Evolutionary conservation across 345 rosid species (phyloP).

Genomic region (Acer campestre): DNA sequence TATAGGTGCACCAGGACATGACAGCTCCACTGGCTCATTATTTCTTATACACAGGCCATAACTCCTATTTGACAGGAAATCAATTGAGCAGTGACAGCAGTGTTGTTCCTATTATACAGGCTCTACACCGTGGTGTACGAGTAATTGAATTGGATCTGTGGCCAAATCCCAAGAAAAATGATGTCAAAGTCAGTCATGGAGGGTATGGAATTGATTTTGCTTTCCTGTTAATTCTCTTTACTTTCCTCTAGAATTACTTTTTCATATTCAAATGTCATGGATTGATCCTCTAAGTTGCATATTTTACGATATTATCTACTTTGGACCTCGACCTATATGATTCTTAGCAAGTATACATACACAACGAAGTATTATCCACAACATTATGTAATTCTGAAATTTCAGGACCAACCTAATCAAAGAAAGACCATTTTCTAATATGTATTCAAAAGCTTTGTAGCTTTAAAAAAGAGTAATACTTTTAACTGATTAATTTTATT

Average conservation of each 20-base stretch:
- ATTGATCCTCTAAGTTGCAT: neutral
- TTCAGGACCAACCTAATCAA: too few relatives aligned
- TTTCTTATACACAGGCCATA: constrained; percentile 82
- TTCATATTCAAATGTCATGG: neutral
- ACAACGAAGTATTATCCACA: too few relatives aligned
- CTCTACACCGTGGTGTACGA: constrained; percentile 65
- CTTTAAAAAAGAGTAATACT: neutral
- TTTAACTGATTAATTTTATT: neutral
- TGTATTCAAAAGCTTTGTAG: too few relatives aligned
- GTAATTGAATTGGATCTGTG: constrained; percentile 89
- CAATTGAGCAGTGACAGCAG: constrained; percentile 69
- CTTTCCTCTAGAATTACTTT: neutral
- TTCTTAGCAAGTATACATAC: too few relatives aligned
- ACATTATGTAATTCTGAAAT: too few relatives aligned
- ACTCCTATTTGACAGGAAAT: constrained; percentile 86
- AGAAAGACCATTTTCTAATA: too few relatives aligned
- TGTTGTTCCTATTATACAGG: constrained; percentile 54
- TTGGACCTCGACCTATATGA: too few relatives aligned
- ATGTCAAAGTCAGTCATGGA: constrained; percentile 74
- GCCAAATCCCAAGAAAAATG: constrained; percentile 54
- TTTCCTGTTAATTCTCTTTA: neutral
- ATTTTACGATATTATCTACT: too few relatives aligned
- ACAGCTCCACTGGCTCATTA: constrained; percentile 72
- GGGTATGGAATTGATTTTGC: constrained; percentile 42
- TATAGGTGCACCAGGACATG: constrained; percentile 78